Evolutionary conservation across 2,329 filamentous ascomycete genomes (phyloP), one percentile per base, ranked within the genome.

Genomic region (Pyrenochaeta sp.): DNA sequence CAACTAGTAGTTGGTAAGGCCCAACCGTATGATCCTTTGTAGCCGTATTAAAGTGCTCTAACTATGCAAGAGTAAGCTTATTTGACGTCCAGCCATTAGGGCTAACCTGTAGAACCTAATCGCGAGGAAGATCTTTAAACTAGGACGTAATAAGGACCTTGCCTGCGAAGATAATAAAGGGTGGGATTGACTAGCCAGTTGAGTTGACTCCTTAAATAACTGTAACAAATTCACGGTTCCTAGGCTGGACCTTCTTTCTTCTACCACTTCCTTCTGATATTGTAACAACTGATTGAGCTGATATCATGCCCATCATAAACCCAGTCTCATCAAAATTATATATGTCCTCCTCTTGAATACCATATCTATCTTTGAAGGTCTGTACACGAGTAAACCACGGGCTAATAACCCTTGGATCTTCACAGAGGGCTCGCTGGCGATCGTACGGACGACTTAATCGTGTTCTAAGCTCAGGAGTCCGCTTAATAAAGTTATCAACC

Each of bases 241-340:
- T 51, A 54, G 59, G 64, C 58, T 71, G 51, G 10, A 63, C 31
- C n/a, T n/a, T 45, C 42, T 40, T 52, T 64, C 68, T 36, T 40
- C 47, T 53, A 33, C 50, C 32, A 45, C 36, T 35, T 40, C 58
- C 53, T 36, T 72, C 54, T 36, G 58, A 49, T 20, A 48, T 43
- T 54, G 59, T 73, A 40, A 75, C 49, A 37, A 75, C 64, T 40
- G 67, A 65, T 7, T 47, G 15, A 12, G 51, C 40, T 1, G 14
- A 47, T 44, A 71, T 73, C 15, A 68, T 52, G 43, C 69, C 69
- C 36, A 75, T 73, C 30, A 69, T 54, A 60, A 74, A 75, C 45
- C 71, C 64, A 30, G 65, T 67, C 59, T 75, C 60, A 41, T 68
- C 46, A 51, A 65, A 65, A n/a, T 67, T 65, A 12, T 56, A 65